These are phyloP conservation scores for Phlebopus sp. DNA, from an alignment of 1,284 basidiomycete genomes.

Conservation along the genomic window DNA sequence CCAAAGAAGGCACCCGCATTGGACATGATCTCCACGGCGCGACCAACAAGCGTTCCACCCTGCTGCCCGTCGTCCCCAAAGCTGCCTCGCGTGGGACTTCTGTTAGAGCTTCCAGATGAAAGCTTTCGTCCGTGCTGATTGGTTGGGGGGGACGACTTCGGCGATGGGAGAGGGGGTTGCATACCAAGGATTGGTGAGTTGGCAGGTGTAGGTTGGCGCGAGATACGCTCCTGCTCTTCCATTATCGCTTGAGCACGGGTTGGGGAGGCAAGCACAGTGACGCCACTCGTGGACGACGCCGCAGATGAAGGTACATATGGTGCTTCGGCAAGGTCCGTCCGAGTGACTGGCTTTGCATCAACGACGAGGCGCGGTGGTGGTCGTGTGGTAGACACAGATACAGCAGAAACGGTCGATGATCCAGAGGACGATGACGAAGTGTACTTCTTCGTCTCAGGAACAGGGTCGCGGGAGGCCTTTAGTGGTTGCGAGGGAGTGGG, in stretches of 20 bases:
- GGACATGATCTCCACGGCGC: slow-evolving; percentile 68
- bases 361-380: slow-evolving; percentile 28
- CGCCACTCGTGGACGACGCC: neutral
- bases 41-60: slow-evolving; percentile 53
- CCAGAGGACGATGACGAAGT: slow-evolving; percentile 26
- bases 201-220: slow-evolving; percentile 27
- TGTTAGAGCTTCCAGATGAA: slow-evolving; percentile 17
- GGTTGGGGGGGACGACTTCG: slow-evolving; percentile 6
- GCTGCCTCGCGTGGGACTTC: slow-evolving; percentile 24
- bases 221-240: slow-evolving; percentile 30
- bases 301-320: slow-evolving; percentile 2
- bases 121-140: slow-evolving; percentile 28
- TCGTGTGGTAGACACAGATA: slow-evolving; percentile 11
- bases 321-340: slow-evolving; percentile 23
- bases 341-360: slow-evolving; percentile 29
- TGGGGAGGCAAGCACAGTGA: slow-evolving; percentile 24
- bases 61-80: slow-evolving; percentile 29
- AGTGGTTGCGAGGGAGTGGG: slow-evolving; percentile 15
- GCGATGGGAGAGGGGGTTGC: slow-evolving; percentile 9
- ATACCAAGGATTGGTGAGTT: slow-evolving; percentile 33
- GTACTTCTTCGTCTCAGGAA: slow-evolving; percentile 13
- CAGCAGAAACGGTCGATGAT: slow-evolving; percentile 21
- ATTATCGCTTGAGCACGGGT: slow-evolving; percentile 13
- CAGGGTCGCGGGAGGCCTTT: slow-evolving; percentile 7
- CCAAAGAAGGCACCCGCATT: slow-evolving; percentile 63